phyloP scores from a whole-genome alignment of 1,284 basidiomycete species.

The Cerrena zonata region DNA sequence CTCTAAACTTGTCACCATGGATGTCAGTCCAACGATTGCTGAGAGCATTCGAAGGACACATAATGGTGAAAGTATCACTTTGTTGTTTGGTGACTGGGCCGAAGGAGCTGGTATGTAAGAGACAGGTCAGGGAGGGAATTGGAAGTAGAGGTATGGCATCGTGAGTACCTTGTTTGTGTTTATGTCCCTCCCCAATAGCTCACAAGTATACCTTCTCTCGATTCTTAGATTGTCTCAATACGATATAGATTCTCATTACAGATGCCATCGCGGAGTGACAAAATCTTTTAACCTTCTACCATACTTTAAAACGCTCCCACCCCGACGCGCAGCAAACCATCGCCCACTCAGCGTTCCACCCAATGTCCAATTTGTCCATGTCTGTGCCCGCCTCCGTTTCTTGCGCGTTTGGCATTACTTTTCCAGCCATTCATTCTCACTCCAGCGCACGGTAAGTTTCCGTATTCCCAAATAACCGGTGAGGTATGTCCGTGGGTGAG shows the following conservation, averaged over 20 bases:
- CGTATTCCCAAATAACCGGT: background rate
- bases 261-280: background rate
- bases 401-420: background rate
- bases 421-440: background rate
- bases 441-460: background rate
- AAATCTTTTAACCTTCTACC: too few species aligned
- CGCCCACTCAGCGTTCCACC: too few species aligned
- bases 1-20: constrained; percentile 69
- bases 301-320: background rate
- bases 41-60: constrained; percentile 96
- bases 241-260: background rate
- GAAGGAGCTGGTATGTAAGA: constrained; percentile 16
- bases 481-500: background rate
- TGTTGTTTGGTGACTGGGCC: constrained; percentile 77
- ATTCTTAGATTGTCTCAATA: background rate
- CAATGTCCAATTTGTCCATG: too few species aligned
- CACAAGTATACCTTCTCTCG: background rate
- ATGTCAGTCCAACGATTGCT: constrained; percentile 86
- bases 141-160: background rate
- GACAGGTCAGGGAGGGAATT: background rate
- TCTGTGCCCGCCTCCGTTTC: too few species aligned
- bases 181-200: too few species aligned
- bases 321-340: too few species aligned
- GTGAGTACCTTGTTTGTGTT: background rate
- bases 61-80: constrained; percentile 87